Evolutionary conservation across 352 stramenopile species (phyloP).

Genomic region (Phytophthora niederhauseri): DNA sequence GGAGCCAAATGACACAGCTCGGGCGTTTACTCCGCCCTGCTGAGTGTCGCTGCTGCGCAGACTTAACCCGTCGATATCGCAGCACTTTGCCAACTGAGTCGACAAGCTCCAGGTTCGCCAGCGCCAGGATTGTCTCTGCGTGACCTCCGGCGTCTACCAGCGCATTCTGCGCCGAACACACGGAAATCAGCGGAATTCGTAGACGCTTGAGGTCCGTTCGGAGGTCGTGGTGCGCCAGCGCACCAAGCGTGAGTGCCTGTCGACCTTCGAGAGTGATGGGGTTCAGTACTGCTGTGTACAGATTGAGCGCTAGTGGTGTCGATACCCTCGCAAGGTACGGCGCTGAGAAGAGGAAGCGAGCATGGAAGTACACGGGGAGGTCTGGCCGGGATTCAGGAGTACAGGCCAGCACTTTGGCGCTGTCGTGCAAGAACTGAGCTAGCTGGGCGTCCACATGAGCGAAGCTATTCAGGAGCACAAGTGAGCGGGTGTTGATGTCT

Average conservation of each 20-base stretch:
- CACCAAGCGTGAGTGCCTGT: slow-evolving; percentile 89
- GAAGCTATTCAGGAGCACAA: slow-evolving; percentile 93
- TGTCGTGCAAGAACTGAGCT: slow-evolving; percentile 95
- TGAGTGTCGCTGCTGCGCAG: slow-evolving; percentile 21
- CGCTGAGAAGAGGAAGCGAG: slow-evolving; percentile 93
- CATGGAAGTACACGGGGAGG: slow-evolving; percentile 96
- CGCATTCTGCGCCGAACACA: slow-evolving; percentile 90
- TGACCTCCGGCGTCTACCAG: slow-evolving; percentile 88
- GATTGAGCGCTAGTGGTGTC: slow-evolving; percentile 94
- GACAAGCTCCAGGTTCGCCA: slow-evolving; percentile 58
- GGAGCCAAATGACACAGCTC: slow-evolving; percentile 82
- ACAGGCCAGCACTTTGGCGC: slow-evolving; percentile 93
- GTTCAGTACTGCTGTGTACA: slow-evolving; percentile 96
- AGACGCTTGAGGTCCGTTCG: slow-evolving; percentile 56
- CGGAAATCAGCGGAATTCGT: slow-evolving; percentile 79
- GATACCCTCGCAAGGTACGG: slow-evolving; percentile 93
- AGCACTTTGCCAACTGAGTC: slow-evolving; percentile 88
- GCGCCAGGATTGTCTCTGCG: slow-evolving; percentile 69
- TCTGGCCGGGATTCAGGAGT: slow-evolving; percentile 91
- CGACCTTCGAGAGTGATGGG: slow-evolving; percentile 93
- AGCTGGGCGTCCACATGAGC: slow-evolving; percentile 91
- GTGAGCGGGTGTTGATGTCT: slow-evolving; percentile 70
- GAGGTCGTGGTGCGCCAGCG: slow-evolving; percentile 85
- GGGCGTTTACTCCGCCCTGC: slow-evolving; percentile 25
- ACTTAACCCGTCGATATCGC: slow-evolving; percentile 29